Conservation (phyloP, 148 eudicot species). For the Rhododendron molle region DNA sequence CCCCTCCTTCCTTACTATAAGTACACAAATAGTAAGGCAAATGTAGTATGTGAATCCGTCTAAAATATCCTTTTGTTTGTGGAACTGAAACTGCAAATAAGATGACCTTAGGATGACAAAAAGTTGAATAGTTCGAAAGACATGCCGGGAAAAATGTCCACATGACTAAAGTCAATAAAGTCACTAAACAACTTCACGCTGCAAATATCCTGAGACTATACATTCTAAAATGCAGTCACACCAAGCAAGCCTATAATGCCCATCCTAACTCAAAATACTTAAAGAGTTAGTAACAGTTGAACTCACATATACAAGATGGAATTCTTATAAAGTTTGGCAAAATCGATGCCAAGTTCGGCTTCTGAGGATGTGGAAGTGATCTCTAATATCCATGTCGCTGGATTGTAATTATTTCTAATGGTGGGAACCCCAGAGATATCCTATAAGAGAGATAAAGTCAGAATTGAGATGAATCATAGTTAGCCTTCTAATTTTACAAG, state of each 20-base stretch:
- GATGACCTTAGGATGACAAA: neutral
- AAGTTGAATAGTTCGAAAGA: neutral
- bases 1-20: neutral
- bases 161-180: no score
- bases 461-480: neutral
- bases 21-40: neutral
- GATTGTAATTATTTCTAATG: constrained; percentile 64
- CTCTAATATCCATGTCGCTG: constrained; percentile 93
- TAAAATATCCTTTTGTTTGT: neutral
- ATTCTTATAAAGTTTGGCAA: constrained; percentile 46
- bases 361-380: constrained; percentile 75
- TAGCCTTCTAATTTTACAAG: neutral
- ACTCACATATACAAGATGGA: constrained; percentile 62
- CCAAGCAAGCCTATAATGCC: neutral
- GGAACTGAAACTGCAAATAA: neutral
- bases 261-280: neutral
- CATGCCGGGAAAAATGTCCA: neutral
- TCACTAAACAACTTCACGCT: neutral
- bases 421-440: constrained; percentile 56
- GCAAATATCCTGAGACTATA: neutral
- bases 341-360: constrained; percentile 56
- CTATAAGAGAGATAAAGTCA: constrained; percentile 22
- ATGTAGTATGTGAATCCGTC: neutral
- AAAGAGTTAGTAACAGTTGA: neutral
- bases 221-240: neutral